Evolutionary conservation across 305 asterid species (phyloP), one percentile per base, ranked within the genome.

Genomic region (Plantago rigida): DNA sequence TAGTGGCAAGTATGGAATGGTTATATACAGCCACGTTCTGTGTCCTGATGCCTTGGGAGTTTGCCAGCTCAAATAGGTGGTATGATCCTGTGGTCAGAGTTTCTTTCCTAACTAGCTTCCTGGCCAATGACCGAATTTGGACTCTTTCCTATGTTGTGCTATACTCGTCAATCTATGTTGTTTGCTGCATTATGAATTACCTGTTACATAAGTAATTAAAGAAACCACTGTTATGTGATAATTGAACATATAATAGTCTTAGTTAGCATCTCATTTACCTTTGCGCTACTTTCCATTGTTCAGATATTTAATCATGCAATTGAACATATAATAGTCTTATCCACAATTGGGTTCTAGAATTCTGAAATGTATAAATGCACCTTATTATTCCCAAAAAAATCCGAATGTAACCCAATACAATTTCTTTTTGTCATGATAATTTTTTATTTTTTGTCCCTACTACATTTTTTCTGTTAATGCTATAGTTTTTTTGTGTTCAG

Each of bases 401-500:
- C 31, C 44, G 13, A 41, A 41, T 9, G 19, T 10, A 47, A 11
- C 14, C 50, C 22, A 13, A 57, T 31, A 22, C 13, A 36, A 57
- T 67, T 29, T 29, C 42, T 9, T 65, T 41, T 48, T 44, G 10
- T 39, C 51, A 60, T 54, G 65, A 51, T 67, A 53, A 46, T 14
- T 42, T 15, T 44, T 36, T 12, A 8, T 42, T 59, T 44, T 10
- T 51, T 10, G 51, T 28, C 9, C 54, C n/a, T 55, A 51, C 59
- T 47, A 13, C 51, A 47, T 59, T 42, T 5, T 45, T 22, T 65
- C 28, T 66, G 47, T 50, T 69, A 73, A 68, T 72, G 49, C 68
- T 48, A 39, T 39, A 34, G 54, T 71, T 55, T 34, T 75, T 65
- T 76, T 81, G 49, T 78, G 69, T 68, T 60, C 81, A 92, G 99